Evolutionary conservation across 2,329 filamentous ascomycete genomes (phyloP), one percentile per base, ranked within the genome.

Genomic region (Aaosphaeria pasadenensis): DNA sequence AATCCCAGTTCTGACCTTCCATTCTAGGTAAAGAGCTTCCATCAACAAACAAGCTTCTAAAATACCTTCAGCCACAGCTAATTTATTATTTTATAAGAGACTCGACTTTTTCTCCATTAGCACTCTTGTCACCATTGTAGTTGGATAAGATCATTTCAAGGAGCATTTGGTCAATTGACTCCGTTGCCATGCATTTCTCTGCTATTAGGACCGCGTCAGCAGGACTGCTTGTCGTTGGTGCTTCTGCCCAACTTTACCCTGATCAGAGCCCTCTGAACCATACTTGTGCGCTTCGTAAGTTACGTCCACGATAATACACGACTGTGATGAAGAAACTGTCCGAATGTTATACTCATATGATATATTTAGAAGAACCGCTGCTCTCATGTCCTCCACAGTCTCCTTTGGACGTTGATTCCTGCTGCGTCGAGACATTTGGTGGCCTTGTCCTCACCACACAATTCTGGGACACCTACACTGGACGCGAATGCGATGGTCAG

Each of bases 381-480:
- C 59, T 67, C 4, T 71, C 66, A 11, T 70, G 67, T 39, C 64
- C 67, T 4, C 47, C 62, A 2, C 60, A 62, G 35, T 53, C 65
- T 38, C 59, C 63, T 1, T 59, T 56, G 9, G 48, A 57, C 36
- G 78, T 81, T 32, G 83, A 87, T 59, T 78, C 78, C 1, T 87
- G 84, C 74, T 87, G 84, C 57, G 75, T 75, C 11, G 84, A 87
- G 71, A 86, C 84, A 0, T 86, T 73, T 55, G 84, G 84, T 30
- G 84, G 84, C 4, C 73, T 87, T 5, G 60, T 86, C 56, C 71
- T 87, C 3, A 72, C 72, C 47, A 87, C 84, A 0, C 83, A 86
- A 54, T 84, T 82, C 65, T 87, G 84, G 84, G 72, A 77, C 56
- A 82, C 80, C 0, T 83, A 83, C 60, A 86, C 84, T 0, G 83